Percentiles rank a stretch among this genome's conserved stretches.
Evolutionary conservation across 2,329 filamentous ascomycete genomes (phyloP).

Genomic region (Lasiodiplodia theobromae): DNA sequence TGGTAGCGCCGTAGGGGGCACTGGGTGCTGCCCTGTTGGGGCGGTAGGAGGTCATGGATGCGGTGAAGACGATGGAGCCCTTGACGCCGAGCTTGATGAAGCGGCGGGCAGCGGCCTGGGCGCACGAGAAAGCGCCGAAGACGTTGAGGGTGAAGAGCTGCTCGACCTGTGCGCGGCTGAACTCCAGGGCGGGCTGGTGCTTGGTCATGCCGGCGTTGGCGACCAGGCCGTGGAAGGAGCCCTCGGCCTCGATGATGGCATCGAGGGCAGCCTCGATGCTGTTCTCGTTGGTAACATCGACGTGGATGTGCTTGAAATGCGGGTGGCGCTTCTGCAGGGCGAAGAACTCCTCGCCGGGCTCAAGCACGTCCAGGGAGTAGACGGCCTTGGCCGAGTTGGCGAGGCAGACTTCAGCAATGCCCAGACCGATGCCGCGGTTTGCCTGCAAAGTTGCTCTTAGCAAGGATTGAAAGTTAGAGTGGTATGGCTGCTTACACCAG

Average conservation of each 20-base stretch:
- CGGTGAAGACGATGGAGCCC: conserved; percentile 54
- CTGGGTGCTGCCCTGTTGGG: conserved; percentile 61
- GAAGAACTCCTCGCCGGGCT: conserved; percentile 44
- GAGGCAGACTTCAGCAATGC: conserved; percentile 48
- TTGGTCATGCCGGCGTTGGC: conserved; percentile 55
- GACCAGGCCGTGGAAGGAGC: conserved; percentile 53
- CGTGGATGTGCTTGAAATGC: conserved; percentile 55
- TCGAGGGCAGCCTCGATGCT: conserved; percentile 53
- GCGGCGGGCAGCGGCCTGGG: conserved; percentile 54
- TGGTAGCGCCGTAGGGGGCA: conserved; percentile 55
- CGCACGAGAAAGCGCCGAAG: conserved; percentile 55
- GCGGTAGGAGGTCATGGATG: conserved; percentile 57
- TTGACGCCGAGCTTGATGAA: conserved; percentile 53
- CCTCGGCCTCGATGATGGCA: conserved; percentile 47
- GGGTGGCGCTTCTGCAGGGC: conserved; percentile 51
- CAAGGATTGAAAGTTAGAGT: no score
- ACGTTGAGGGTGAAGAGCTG: conserved; percentile 57
- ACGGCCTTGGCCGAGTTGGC: conserved; percentile 52
- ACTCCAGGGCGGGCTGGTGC: conserved; percentile 56
- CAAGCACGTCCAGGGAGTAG: conserved; percentile 52
- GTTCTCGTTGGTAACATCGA: conserved; percentile 55
- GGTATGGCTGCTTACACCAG: conserved; percentile 36
- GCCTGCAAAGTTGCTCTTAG: conserved; percentile 24
- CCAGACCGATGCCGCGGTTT: conserved; percentile 47
- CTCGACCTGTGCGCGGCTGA: conserved; percentile 50